Base-by-base conservation (phyloP, 2,329 filamentous ascomycete genomes). In the Fusarium decemcellulare region DNA sequence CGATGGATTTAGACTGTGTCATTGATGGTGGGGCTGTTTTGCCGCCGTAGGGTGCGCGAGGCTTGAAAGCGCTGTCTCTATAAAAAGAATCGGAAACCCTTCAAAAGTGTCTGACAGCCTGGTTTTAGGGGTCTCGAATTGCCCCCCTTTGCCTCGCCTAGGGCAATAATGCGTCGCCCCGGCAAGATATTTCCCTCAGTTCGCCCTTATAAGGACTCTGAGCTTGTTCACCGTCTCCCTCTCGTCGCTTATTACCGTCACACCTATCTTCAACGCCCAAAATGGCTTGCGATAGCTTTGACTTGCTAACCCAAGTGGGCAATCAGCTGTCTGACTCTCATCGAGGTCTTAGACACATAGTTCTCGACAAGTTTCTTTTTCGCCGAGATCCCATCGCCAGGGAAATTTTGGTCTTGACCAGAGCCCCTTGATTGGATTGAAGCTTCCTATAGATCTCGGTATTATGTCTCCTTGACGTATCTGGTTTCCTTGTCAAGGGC, bases 1-100 rank as follows among this genome's bases (percentile, higher is more conserved):
- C 14, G 47, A 36, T 63, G 36, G 46, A 54, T 18, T 61, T 52
- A 34, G 43, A 27, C 32, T 18, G 32, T 47, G 12, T 59, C 44
- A 43, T 61, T 40, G n/a, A 52, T 57, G 36, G 63, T 70, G 67
- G 67, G 67, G 54, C 63, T 52, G 40, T 42, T 40, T 36, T 67
- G 62, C 57, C 16, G 27, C 40, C 52, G 34, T 37, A 65, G 65
- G 47, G 55, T 61, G 55, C 44, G 61, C 55, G 44, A 53, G 53
- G 59, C 50, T 68, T 63, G 16, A 55, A 55, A 62, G 46, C 50
- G 42, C 46, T 54, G 58, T 37, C 53, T 57, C 67, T 70, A 67
- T 70, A 70, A 69, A 69, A 69, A 69, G 67, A 67, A 67, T 30
- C 29, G 8, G 15, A 32, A 67, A 55, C 53, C 59, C 53, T 67